Evolutionary conservation across 2,329 filamentous ascomycete species (phyloP), one percentile per base, ranked within the genome.

Genomic region (Hypocreales sp.): DNA sequence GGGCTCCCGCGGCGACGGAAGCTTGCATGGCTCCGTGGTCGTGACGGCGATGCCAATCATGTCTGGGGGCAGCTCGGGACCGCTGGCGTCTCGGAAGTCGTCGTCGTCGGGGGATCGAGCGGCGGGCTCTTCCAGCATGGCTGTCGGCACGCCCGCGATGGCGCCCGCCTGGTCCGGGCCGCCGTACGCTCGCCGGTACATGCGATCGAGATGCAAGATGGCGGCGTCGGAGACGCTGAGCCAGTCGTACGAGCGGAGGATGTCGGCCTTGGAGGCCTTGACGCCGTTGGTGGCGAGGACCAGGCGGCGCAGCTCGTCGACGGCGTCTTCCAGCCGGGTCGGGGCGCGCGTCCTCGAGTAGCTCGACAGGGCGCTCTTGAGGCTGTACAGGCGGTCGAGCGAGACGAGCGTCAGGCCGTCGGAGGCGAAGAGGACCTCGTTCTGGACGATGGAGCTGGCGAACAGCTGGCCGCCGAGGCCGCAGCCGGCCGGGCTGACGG

Each of bases 371-470:
- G 69, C 67, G 25, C 59, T 57, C 45, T 75, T 75, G 51, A 79
- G 69, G 22, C 66, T 71, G 50, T 75, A 79, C 24, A 75, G 47
- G 26, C 68, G 60, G 45, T 78, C 72, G 8, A 76, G 57, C 0
- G 68, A 60, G 10, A 75, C 45, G 7, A 79, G 50, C 0, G 62
- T 72, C 8, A 79, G 55, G 12, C 69, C 68, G 15, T 67, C 63
- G 2, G 66, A 61, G 2, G 61, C 61, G 54, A 73, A 77, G 28
- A 78, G 55, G 15, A 69, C 48, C 31, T 73, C 66, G 41, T 74
- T 70, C 38, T 78, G 73, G 22, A 51, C 41, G 15, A 72, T 52
- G 16, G 69, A 75, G 31, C 62, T 59, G 29, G 59, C 56, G 25
- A 75, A 55, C 11, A 78, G 53, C 27, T 66, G 59, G 22, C 51